Evolutionary conservation across 2,329 filamentous ascomycete genomes (phyloP).

Genomic region (Trichoderma atroviride): DNA sequence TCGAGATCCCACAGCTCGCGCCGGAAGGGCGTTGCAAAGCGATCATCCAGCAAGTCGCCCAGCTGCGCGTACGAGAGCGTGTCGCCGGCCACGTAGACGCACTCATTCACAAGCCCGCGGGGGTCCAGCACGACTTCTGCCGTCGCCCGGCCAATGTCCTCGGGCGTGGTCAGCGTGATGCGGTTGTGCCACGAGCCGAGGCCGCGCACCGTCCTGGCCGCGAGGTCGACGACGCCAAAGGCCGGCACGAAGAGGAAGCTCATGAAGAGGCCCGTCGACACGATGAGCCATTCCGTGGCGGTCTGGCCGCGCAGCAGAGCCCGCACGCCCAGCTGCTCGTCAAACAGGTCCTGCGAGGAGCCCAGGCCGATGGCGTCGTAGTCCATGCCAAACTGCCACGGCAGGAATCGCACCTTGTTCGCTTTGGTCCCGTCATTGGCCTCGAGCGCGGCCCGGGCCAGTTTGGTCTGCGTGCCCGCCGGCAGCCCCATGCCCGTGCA

Average conservation of each 20-base stretch:
- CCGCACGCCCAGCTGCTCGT: constrained; percentile 66
- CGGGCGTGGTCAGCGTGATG: constrained; percentile 64
- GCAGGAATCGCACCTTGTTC: constrained; percentile 55
- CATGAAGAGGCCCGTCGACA: constrained; percentile 72
- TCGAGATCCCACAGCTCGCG: constrained; percentile 54
- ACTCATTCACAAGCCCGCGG: constrained; percentile 39
- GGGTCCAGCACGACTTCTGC: constrained; percentile 57
- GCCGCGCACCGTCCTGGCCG: constrained; percentile 48
- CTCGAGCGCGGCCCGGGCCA: constrained; percentile 57
- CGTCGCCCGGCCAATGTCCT: constrained; percentile 64
- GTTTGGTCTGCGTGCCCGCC: constrained; percentile 58
- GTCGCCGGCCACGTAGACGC: constrained; percentile 64
- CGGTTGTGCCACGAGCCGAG: constrained; percentile 63
- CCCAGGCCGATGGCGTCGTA: constrained; percentile 66
- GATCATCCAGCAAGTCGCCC: constrained; percentile 54
- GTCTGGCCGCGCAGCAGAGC: constrained; percentile 46
- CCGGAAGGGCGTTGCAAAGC: constrained; percentile 44
- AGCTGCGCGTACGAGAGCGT: constrained; percentile 60
- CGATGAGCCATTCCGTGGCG: constrained; percentile 60
- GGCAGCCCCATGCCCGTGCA: constrained; percentile 64
- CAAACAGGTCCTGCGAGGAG: constrained; percentile 66
- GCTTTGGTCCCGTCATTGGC: constrained; percentile 38
- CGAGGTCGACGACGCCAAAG: constrained; percentile 64
- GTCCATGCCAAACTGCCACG: constrained; percentile 76
- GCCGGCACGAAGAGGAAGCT: constrained; percentile 66